These are phyloP conservation scores for Candida pini DNA, from an alignment of 805 yeast species.

Conservation along the genomic window DNA sequence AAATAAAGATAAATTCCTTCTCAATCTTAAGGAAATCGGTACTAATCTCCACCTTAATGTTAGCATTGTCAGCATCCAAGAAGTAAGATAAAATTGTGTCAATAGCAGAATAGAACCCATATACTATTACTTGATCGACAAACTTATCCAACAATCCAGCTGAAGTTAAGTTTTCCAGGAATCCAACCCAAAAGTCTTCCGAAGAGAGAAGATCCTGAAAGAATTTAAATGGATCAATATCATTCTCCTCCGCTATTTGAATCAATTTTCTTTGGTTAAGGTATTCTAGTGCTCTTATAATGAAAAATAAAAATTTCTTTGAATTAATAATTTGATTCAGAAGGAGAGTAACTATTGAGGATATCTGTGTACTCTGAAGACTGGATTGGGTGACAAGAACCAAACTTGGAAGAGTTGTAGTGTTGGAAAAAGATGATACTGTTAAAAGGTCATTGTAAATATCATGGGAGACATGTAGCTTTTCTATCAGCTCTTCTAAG, in stretches of 20 bases:
- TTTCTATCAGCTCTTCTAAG: no score
- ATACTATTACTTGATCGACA: conserved; percentile 15
- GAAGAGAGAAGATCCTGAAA: conserved; percentile 7
- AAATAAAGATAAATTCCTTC: neutral
- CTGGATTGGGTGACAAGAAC: no score
- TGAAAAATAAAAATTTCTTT: conserved; percentile 15
- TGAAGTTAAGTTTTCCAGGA: conserved; percentile 7
- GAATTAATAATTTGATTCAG: no score
- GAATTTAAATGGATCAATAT: conserved; percentile 10
- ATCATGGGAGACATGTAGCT: no score
- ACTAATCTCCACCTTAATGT: no score
- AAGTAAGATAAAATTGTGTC: conserved; percentile 13
- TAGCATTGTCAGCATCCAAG: conserved; percentile 1
- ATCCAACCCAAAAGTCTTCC: conserved; percentile 17
- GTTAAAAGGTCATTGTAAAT: no score
- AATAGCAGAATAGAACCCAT: conserved; percentile 20
- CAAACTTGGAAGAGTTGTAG: no score
- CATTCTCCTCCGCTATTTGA: conserved; percentile 4
- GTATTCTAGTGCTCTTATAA: conserved; percentile 20
- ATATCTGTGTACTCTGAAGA: no score
- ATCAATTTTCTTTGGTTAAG: conserved; percentile 12
- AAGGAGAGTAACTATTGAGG: no score
- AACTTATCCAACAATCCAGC: conserved; percentile 9
- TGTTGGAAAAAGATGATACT: no score
- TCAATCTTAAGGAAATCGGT: no score